Percentiles rank a stretch among this genome's conserved stretches.
phyloP scores from a whole-genome alignment of 2,329 filamentous ascomycete species.

The Diaporthe humulicola region DNA sequence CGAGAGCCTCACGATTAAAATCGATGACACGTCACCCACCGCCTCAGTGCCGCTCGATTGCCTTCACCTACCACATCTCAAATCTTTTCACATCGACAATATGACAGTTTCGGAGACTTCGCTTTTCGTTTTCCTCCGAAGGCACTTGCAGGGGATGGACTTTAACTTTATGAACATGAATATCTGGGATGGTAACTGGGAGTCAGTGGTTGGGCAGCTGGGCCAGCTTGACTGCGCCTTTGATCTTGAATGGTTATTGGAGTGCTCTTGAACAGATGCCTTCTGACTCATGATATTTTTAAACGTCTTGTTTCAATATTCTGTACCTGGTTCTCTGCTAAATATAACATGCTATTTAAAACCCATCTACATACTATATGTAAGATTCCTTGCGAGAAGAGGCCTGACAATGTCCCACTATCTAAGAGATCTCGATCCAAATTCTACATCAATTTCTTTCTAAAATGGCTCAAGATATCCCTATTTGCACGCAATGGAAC shows the following conservation, averaged over 20 bases:
- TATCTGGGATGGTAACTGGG: not conserved
- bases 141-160: not conserved
- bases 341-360: conserved; percentile 1
- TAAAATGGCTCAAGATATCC: not conserved
- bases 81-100: not conserved
- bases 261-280: not conserved
- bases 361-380: not conserved
- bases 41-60: not conserved
- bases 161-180: not conserved
- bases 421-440: too few species aligned
- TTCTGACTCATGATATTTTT: not conserved
- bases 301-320: too few species aligned
- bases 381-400: not conserved
- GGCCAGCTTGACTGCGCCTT: not conserved
- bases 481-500: not conserved
- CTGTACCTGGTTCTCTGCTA: not conserved
- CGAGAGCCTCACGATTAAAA: not conserved
- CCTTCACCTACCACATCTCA: not conserved
- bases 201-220: not conserved
- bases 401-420: too few species aligned
- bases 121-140: not conserved
- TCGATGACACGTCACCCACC: not conserved
- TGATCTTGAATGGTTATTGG: not conserved
- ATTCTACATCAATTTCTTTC: too few species aligned
- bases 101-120: not conserved